These are phyloP conservation scores for Cucumis sativus DNA, from an alignment of 306 rosid genomes.

Conservation along the genomic window Cucumber_9930_V3 NC_026656.2:12659001-12659500, in stretches of 20 bases:
- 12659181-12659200: background rate
- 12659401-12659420: conserved; percentile 99
- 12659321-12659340: background rate
- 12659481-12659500: background rate
- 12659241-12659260: background rate
- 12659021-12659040: background rate
- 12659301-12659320: background rate
- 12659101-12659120: background rate
- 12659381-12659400: conserved; percentile 79
- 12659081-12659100: background rate
- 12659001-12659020: background rate
- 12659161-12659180: background rate
- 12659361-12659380: conserved; percentile 1
- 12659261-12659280: background rate
- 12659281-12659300: background rate
- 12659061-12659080: background rate
- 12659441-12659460: conserved; percentile 63
- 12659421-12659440: conserved; percentile 97
- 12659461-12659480: background rate
- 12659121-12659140: background rate
- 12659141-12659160: background rate
- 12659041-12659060: background rate
- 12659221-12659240: background rate
- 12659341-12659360: background rate
- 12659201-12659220: background rate